Conservation (phyloP, 1,284 basidiomycete genomes). For the Sporisorium reilianum region DNA sequence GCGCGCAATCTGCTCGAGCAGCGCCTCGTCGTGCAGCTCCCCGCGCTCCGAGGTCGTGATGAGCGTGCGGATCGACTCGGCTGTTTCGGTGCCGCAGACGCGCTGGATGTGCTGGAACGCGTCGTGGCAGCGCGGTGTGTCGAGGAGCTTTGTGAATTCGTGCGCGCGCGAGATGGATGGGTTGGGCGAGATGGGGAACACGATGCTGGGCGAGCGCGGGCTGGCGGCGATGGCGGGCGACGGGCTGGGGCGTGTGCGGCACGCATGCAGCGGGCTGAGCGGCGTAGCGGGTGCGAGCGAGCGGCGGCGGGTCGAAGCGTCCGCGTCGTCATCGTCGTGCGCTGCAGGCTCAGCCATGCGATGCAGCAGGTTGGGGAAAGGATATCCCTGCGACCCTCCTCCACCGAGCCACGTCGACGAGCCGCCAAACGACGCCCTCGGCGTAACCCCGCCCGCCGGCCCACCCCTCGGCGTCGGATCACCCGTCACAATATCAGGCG, state of each 20-base stretch:
- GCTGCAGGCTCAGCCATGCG: conserved; percentile 7
- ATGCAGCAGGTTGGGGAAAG: conserved; percentile 28
- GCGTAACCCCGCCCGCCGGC: conserved; percentile 21
- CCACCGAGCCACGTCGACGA: neutral
- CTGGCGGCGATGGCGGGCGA: neutral
- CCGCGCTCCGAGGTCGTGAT: conserved; percentile 24
- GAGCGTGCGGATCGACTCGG: conserved; percentile 14
- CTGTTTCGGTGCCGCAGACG: neutral
- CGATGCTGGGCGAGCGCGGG: conserved; percentile 34
- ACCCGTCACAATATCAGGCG: conserved; percentile 16
- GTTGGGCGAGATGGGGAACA: conserved; percentile 47
- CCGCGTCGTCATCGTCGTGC: neutral
- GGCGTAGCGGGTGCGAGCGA: conserved; percentile 22
- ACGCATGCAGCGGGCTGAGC: conserved; percentile 25
- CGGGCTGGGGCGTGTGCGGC: conserved; percentile 6
- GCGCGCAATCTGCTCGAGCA: conserved; percentile 28
- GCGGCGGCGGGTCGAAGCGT: neutral
- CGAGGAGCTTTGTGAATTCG: conserved; percentile 22
- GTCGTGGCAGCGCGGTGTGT: conserved; percentile 10
- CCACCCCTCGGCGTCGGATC: conserved; percentile 38
- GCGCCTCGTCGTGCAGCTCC: conserved; percentile 29
- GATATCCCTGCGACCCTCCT: conserved; percentile 15
- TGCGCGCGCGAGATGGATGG: conserved; percentile 35
- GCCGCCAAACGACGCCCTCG: conserved; percentile 21
- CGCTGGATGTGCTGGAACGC: conserved; percentile 7